Percentiles rank a stretch among this genome's conserved stretches.
These are phyloP conservation scores for Thoreauomyces humboldtii DNA, from an alignment of 192 early-diverging fungal species.

Conservation along the genomic window DNA sequence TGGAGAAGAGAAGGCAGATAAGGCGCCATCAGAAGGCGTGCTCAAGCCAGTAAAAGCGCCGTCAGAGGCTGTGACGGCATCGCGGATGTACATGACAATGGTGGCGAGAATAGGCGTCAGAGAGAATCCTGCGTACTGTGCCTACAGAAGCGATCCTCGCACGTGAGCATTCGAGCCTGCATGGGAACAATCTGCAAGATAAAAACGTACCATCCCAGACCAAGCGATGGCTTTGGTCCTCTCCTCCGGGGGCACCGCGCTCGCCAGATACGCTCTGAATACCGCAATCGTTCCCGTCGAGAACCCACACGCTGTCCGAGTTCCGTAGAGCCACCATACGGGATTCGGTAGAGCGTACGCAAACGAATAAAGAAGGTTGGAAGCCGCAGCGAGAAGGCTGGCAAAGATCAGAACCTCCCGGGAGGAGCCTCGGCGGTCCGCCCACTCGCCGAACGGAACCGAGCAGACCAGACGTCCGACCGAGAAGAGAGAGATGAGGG, in stretches of 20 bases:
- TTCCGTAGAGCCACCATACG: constrained; percentile 16
- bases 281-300: constrained; percentile 28
- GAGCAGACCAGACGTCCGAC: constrained; percentile 27
- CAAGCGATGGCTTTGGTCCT: constrained; percentile 31
- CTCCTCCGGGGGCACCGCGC: background rate
- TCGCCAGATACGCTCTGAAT: constrained; percentile 27
- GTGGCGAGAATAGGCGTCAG: constrained; percentile 31
- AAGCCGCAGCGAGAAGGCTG: constrained; percentile 8
- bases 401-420: constrained; percentile 28
- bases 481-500: constrained; percentile 26
- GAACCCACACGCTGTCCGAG: constrained; percentile 16
- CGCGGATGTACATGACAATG: constrained; percentile 6
- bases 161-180: background rate
- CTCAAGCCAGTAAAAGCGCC: background rate
- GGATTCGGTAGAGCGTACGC: constrained; percentile 21
- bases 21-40: background rate
- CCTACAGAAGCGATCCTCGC: background rate
- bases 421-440: constrained; percentile 20
- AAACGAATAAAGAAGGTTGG: constrained; percentile 28
- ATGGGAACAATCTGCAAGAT: background rate
- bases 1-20: background rate
- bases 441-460: constrained; percentile 30
- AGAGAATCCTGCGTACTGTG: constrained; percentile 37
- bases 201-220: constrained; percentile 26
- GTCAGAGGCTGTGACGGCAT: background rate